Conservation (phyloP, 805 yeast genomes). For the Nakazawaea laoshanensis region DNA sequence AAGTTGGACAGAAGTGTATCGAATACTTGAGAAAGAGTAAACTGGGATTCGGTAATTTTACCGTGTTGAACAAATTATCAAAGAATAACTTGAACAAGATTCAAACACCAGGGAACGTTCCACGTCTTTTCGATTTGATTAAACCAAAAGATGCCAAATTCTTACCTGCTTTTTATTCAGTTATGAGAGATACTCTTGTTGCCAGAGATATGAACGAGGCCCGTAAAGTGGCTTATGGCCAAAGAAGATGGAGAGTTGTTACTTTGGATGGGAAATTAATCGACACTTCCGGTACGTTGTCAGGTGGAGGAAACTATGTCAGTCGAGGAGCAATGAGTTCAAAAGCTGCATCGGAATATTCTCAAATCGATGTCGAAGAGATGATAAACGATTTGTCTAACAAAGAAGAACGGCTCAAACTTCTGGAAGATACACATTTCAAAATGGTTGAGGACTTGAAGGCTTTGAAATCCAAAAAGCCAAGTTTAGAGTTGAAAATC, state of each 20-base stretch:
- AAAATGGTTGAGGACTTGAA: constrained; percentile 55
- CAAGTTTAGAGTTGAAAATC: constrained; percentile 56
- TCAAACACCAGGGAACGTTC: constrained; percentile 65
- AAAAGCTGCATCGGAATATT: constrained; percentile 26
- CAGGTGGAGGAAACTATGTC: constrained; percentile 84
- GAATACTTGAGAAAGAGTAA: constrained; percentile 75
- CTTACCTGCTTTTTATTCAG: constrained; percentile 84
- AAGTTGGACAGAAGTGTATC: constrained; percentile 54
- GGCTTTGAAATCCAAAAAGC: constrained; percentile 54
- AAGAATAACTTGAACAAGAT: constrained; percentile 50
- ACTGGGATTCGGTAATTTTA: constrained; percentile 85
- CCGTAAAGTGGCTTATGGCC: constrained; percentile 70
- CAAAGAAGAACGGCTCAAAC: constrained; percentile 46
- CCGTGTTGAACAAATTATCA: constrained; percentile 68
- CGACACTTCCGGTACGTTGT: constrained; percentile 89
- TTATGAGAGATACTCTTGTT: constrained; percentile 79
- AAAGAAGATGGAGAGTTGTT: constrained; percentile 77
- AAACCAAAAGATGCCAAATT: constrained; percentile 58
- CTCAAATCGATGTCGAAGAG: constrained; percentile 47
- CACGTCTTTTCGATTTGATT: constrained; percentile 80
- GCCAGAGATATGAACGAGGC: constrained; percentile 76
- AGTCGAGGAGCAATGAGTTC: constrained; percentile 73
- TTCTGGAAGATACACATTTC: constrained; percentile 38
- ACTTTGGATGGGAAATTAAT: constrained; percentile 88
- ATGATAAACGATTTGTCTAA: constrained; percentile 42